Evolutionary conservation across 2,329 filamentous ascomycete species (phyloP).

Genomic region (Aspergillus cejpii): DNA sequence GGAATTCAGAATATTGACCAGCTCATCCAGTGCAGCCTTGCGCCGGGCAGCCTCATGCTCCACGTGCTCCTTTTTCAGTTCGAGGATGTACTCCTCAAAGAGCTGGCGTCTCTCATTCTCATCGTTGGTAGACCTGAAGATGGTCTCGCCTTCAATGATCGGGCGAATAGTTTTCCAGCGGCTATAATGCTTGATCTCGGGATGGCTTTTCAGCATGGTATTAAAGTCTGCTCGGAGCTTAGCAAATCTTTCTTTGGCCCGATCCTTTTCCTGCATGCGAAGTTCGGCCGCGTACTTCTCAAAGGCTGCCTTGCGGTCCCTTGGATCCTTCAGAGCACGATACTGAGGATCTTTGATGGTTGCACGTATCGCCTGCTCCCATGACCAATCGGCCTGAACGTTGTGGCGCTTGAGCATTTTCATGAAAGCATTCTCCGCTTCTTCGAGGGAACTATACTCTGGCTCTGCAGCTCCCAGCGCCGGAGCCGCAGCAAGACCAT

Average conservation of each 20-base stretch:
- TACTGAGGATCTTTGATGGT: slow-evolving; percentile 89
- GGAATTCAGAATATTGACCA: slow-evolving; percentile 68
- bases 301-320: slow-evolving; percentile 82
- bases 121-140: slow-evolving; percentile 83
- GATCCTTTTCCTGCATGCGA: slow-evolving; percentile 85
- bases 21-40: slow-evolving; percentile 75
- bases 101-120: slow-evolving; percentile 82
- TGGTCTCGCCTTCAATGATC: slow-evolving; percentile 90
- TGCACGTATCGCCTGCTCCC: slow-evolving; percentile 79
- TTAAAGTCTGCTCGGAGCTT: slow-evolving; percentile 92
- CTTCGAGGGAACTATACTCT: slow-evolving; percentile 71
- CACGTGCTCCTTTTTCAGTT: slow-evolving; percentile 71
- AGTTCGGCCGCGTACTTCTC: slow-evolving; percentile 92
- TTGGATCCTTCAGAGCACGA: slow-evolving; percentile 84
- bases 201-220: slow-evolving; percentile 91
- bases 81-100: slow-evolving; percentile 86
- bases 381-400: slow-evolving; percentile 85
- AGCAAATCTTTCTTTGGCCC: slow-evolving; percentile 82
- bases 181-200: slow-evolving; percentile 94
- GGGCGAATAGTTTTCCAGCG: slow-evolving; percentile 93
- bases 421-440: slow-evolving; percentile 86
- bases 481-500: slow-evolving; percentile 36
- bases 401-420: slow-evolving; percentile 80
- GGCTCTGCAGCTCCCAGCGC: slow-evolving; percentile 53
- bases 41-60: slow-evolving; percentile 67